These are phyloP conservation scores for Serendipita sp. DNA, from an alignment of 768 basidiomycete genomes.

Conservation along the genomic window DNA sequence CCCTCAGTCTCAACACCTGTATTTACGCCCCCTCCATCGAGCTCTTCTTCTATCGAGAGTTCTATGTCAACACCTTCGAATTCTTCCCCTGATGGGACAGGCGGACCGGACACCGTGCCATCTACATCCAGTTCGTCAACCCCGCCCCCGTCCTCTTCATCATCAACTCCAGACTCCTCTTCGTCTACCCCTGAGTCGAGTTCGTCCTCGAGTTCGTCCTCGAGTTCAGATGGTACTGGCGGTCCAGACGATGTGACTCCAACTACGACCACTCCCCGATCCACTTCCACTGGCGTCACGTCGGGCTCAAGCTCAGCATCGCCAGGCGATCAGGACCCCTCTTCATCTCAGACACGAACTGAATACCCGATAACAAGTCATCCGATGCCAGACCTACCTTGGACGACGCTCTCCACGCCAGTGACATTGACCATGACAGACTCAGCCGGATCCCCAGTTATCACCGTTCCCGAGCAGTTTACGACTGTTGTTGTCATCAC, in stretches of 20 bases:
- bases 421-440: conserved; percentile 27
- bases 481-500: conserved; percentile 36
- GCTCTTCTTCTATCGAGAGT: not conserved
- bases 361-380: not conserved
- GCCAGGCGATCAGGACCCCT: not conserved
- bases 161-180: not conserved
- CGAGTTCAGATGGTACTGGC: not conserved
- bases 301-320: not conserved
- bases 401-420: conserved; percentile 30
- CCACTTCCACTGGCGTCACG: not conserved
- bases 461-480: conserved; percentile 30
- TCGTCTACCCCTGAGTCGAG: not conserved
- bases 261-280: not conserved
- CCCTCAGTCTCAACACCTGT: not conserved
- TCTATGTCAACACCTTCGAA: not conserved
- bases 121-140: not conserved
- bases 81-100: too few relatives aligned
- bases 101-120: not conserved
- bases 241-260: not conserved
- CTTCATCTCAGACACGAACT: not conserved
- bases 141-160: not conserved
- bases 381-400: conserved; percentile 10
- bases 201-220: not conserved
- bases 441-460: conserved; percentile 27
- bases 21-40: not conserved